Percentiles rank a stretch among this genome's conserved stretches.
Evolutionary conservation across 768 basidiomycete genomes (phyloP).

Genomic region (Suillus subluteus): DNA sequence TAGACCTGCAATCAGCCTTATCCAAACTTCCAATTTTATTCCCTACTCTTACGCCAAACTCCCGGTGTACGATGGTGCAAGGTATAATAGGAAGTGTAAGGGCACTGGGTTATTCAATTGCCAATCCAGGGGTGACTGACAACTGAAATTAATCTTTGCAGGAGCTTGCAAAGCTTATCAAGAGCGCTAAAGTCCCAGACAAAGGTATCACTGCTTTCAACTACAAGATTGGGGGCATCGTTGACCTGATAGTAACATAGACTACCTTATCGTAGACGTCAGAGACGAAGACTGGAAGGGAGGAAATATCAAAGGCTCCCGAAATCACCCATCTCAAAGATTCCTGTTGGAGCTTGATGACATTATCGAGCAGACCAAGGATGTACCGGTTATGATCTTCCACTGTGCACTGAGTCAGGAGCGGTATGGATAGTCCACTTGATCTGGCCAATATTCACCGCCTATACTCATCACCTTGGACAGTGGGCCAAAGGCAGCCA

Average conservation of each 20-base stretch:
- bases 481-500: constrained; percentile 80
- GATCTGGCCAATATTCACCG: constrained; percentile 3
- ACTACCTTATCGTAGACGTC: constrained; percentile 82
- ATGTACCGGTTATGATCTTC: constrained; percentile 68
- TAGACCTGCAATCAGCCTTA: background rate
- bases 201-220: constrained; percentile 35
- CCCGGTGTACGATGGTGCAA: constrained; percentile 4
- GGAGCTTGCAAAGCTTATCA: constrained; percentile 74
- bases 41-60: background rate
- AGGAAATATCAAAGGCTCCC: constrained; percentile 72
- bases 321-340: constrained; percentile 62
- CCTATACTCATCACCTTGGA: constrained; percentile 14
- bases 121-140: background rate
- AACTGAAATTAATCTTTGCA: constrained; percentile 31
- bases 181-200: constrained; percentile 57
- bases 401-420: constrained; percentile 80
- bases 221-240: background rate
- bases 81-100: constrained; percentile 8
- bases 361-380: constrained; percentile 62
- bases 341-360: constrained; percentile 61
- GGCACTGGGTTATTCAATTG: background rate
- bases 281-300: constrained; percentile 82
- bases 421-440: constrained; percentile 51
- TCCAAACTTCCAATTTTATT: background rate
- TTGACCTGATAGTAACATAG: constrained; percentile 27